Conservation (phyloP, 306 rosid genomes). For the Dalbergia cochinchinensis region DNA sequence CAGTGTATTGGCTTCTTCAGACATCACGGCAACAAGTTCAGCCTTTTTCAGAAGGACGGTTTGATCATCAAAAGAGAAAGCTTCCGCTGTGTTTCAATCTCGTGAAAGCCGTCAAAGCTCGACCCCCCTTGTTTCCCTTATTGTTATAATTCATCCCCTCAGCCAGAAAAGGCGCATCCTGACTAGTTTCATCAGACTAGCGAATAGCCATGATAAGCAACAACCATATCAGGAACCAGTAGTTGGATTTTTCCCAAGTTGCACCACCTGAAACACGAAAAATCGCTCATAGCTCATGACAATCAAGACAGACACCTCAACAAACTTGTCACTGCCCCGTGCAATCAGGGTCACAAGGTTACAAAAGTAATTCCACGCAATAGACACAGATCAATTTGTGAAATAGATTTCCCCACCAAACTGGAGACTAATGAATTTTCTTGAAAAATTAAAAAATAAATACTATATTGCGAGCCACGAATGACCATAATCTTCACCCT, state of each 20-base stretch:
- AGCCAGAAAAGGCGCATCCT: conserved; percentile 13
- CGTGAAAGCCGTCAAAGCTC: conserved; percentile 47
- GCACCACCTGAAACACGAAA: conserved; percentile 26
- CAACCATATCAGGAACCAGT: background rate
- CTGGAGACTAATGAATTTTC: background rate
- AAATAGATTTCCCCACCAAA: conserved; percentile 20
- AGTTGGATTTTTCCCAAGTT: conserved; percentile 14
- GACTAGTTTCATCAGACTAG: conserved; percentile 17
- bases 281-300: background rate
- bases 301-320: conserved; percentile 25
- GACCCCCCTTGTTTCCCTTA: conserved; percentile 25
- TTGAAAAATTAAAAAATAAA: background rate
- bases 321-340: background rate
- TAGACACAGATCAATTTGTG: background rate
- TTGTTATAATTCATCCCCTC: conserved; percentile 16
- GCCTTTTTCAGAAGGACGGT: conserved; percentile 46
- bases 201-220: conserved; percentile 10
- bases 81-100: conserved; percentile 51
- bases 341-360: conserved; percentile 27
- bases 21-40: conserved; percentile 23
- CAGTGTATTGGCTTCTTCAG: conserved; percentile 44
- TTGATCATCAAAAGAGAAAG: conserved; percentile 55
- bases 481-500: conserved; percentile 6
- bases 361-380: background rate
- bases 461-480: background rate